Base-by-base conservation (phyloP, 2,329 filamentous ascomycete genomes). In the Ophiocordyceps unilateralis region DNA sequence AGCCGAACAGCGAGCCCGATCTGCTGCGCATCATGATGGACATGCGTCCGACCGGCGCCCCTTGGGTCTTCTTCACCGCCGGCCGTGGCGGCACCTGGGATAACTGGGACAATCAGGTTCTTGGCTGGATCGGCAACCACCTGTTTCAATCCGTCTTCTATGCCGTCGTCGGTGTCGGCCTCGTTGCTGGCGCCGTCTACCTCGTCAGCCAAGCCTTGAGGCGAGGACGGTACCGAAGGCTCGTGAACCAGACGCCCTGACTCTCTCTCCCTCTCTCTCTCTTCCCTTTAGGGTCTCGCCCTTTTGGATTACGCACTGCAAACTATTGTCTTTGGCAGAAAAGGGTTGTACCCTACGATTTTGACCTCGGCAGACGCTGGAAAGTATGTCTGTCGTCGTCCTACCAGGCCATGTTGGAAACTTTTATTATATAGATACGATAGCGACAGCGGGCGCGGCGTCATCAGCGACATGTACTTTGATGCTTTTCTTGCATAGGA, bases 11-110 rank as follows among this genome's bases (percentile, higher is more conserved):
- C 38, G 39, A 34, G 11, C 40, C 41, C 4, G 19, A 17, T 21
- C 42, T 45, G 17, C 22, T 39, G n/a, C 44, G 46, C 38, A 37
- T 47, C 36, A 45, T 45, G 46, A 47, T 47, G 46, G 41, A 45
- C 28, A 22, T 9, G 15, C 41, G 45, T 12, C 45, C 45, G 8
- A 28, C 38, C 2, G 42, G 41, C 22, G 43, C 46, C 5, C 34
- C 38, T 21, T 45, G 46, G 46, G 26, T 44, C 14, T 47, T 47
- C 36, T 45, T 45, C 24, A 47, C 41, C 10, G 24, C 36, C 23
- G 26, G 41, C 23, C 23, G 43, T 4, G 43, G 46, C 21, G 46
- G 44, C 30, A 43, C 43, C n/a, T 45, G 39, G 46, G 39, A 41
- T 2, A 45, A 42, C 32, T 43, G 41, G 41, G 41, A 47, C 28